These are phyloP conservation scores for Mortierella sp. DNA, from an alignment of 371 early-diverging fungal genomes.

Conservation along the genomic window DNA sequence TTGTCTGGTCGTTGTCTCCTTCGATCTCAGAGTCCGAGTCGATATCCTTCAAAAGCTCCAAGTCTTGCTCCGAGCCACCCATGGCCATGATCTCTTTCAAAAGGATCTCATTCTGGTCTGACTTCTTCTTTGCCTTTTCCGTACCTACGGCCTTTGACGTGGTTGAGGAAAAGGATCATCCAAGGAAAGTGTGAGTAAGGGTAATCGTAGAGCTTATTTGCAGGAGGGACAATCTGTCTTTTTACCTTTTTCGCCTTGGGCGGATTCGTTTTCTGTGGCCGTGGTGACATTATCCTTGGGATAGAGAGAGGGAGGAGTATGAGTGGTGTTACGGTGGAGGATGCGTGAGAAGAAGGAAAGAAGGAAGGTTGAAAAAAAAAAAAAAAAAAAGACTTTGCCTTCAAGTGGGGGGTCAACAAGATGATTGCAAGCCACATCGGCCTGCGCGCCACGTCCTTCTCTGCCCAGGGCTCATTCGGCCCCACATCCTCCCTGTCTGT, in stretches of 20 bases:
- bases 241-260: slow-evolving; percentile 5
- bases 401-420: neutral
- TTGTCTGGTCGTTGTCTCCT: neutral
- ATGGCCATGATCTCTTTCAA: slow-evolving; percentile 45
- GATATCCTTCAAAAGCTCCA: slow-evolving; percentile 37
- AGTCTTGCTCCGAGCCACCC: slow-evolving; percentile 44
- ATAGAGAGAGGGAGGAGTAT: neutral
- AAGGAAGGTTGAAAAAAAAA: slow-evolving; percentile 3
- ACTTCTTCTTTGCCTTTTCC: slow-evolving; percentile 3
- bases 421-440: neutral
- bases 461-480: neutral
- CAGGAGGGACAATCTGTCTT: too few species aligned
- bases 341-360: neutral
- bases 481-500: neutral
- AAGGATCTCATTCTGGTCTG: slow-evolving; percentile 9
- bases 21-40: slow-evolving; percentile 37
- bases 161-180: too few species aligned
- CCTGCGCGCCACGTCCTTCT: neutral
- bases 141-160: neutral
- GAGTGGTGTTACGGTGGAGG: neutral
- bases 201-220: too few species aligned
- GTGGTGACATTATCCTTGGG: slow-evolving; percentile 2
- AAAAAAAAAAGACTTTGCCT: slow-evolving; percentile 2
- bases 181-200: too few species aligned
- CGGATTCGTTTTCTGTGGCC: neutral